Percentiles rank a stretch among this genome's conserved stretches.
Conservation (phyloP, 2,329 filamentous ascomycete species). For the Trematosphaeria pertusa region DNA sequence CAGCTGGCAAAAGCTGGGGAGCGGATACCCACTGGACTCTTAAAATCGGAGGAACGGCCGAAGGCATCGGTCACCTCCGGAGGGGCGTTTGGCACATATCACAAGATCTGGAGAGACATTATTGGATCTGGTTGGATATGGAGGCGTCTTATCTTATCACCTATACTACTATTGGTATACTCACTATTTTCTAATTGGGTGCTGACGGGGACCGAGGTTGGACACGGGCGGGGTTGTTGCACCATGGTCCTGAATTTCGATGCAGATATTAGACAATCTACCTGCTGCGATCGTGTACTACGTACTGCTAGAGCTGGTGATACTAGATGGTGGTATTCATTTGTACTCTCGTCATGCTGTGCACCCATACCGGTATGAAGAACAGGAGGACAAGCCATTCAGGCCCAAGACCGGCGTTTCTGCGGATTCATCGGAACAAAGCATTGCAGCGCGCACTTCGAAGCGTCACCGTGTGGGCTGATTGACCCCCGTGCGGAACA, state of each 20-base stretch:
- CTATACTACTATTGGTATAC: conserved; percentile 3
- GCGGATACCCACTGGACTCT: conserved; percentile 28
- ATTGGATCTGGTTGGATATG: conserved; percentile 1
- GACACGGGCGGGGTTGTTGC: conserved; percentile 8
- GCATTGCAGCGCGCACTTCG: conserved; percentile 12
- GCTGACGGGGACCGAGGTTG: conserved; percentile 5
- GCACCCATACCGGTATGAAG: not conserved
- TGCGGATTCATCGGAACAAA: not conserved
- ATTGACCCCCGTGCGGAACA: not conserved
- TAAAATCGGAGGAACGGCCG: conserved; percentile 15
- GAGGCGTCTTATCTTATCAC: conserved; percentile 5
- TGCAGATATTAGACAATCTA: conserved; percentile 33
- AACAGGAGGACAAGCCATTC: not conserved
- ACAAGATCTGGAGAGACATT: conserved; percentile 2
- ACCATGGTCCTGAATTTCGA: conserved; percentile 23
- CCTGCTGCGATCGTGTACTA: conserved; percentile 9
- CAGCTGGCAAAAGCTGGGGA: conserved; percentile 10
- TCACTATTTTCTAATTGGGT: conserved; percentile 19
- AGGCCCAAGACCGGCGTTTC: not conserved
- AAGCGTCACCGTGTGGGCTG: conserved; percentile 3
- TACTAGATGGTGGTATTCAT: conserved; percentile 1
- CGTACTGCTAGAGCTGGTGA: not conserved
- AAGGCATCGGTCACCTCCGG: conserved; percentile 5
- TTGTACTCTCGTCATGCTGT: not conserved
- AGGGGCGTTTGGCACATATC: conserved; percentile 4